phyloP scores from a whole-genome alignment of 2,329 filamentous ascomycete species.

The Arthrobotrys iridis region DNA sequence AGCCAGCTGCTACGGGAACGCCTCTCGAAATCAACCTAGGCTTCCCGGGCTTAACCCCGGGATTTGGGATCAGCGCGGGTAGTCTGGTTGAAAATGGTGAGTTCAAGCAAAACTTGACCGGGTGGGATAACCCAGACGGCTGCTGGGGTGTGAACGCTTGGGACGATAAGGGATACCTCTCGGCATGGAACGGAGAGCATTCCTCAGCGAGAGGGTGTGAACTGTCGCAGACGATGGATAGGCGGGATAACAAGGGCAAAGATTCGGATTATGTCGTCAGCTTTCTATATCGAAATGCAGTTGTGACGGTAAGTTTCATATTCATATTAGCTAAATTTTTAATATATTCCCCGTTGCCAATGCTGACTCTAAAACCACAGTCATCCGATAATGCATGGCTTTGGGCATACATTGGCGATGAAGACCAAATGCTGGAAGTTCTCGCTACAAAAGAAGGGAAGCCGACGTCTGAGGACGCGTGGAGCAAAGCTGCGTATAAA shows the following conservation, averaged over 20 bases:
- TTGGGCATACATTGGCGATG: slow-evolving; percentile 48
- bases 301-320: background rate
- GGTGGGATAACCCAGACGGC: slow-evolving; percentile 19
- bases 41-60: slow-evolving; percentile 30
- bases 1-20: slow-evolving; percentile 2
- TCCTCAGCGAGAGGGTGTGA: slow-evolving; percentile 12
- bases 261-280: slow-evolving; percentile 47
- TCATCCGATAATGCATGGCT: slow-evolving; percentile 26
- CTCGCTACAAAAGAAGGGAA: slow-evolving; percentile 35
- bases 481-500: slow-evolving; percentile 42
- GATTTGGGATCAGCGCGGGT: slow-evolving; percentile 11
- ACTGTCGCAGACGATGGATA: slow-evolving; percentile 27
- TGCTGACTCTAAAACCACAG: slow-evolving; percentile 10
- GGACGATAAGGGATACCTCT: slow-evolving; percentile 38
- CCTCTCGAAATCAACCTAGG: slow-evolving; percentile 6
- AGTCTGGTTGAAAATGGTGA: slow-evolving; percentile 36
- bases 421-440: slow-evolving; percentile 14
- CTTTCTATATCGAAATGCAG: slow-evolving; percentile 42
- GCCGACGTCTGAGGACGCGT: slow-evolving; percentile 21
- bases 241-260: background rate
- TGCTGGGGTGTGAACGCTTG: slow-evolving; percentile 44
- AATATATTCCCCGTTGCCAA: background rate
- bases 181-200: slow-evolving; percentile 34
- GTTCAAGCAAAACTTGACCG: slow-evolving; percentile 37
- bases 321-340: background rate